These are phyloP conservation scores for Cercospora berteroae DNA, from an alignment of 2,329 filamentous ascomycete genomes.

Conservation along the genomic window DNA sequence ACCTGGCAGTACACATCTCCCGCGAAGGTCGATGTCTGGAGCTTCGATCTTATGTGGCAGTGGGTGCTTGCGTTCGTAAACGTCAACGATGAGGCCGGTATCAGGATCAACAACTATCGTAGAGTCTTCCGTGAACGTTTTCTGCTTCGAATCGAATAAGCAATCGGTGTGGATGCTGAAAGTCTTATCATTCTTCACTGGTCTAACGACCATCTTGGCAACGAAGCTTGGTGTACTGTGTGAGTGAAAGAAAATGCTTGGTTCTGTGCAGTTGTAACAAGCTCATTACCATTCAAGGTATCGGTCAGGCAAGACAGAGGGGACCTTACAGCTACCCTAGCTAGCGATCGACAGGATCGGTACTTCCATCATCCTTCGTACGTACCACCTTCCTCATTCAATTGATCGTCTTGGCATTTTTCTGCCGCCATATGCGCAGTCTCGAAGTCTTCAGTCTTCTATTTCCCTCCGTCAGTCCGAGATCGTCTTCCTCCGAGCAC, in stretches of 20 bases:
- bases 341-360: background rate
- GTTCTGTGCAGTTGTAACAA: background rate
- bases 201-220: constrained; percentile 19
- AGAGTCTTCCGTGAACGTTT: constrained; percentile 43
- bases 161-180: constrained; percentile 46
- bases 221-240: background rate
- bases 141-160: constrained; percentile 50
- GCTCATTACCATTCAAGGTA: background rate
- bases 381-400: background rate
- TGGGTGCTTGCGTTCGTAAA: constrained; percentile 30
- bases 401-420: background rate
- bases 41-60: constrained; percentile 30
- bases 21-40: constrained; percentile 55
- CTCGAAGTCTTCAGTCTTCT: background rate
- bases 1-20: constrained; percentile 52
- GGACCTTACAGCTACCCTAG: background rate
- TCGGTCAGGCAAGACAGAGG: background rate
- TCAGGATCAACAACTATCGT: constrained; percentile 45
- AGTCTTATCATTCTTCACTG: constrained; percentile 14
- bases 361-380: background rate
- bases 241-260: background rate
- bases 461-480: background rate
- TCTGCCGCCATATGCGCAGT: background rate
- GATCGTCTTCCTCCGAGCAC: background rate
- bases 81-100: constrained; percentile 44